Evolutionary conservation across 495 filamentous ascomycete genomes (phyloP), one percentile per base, ranked within the genome.

Genomic region (Neurospora pannonica): DNA sequence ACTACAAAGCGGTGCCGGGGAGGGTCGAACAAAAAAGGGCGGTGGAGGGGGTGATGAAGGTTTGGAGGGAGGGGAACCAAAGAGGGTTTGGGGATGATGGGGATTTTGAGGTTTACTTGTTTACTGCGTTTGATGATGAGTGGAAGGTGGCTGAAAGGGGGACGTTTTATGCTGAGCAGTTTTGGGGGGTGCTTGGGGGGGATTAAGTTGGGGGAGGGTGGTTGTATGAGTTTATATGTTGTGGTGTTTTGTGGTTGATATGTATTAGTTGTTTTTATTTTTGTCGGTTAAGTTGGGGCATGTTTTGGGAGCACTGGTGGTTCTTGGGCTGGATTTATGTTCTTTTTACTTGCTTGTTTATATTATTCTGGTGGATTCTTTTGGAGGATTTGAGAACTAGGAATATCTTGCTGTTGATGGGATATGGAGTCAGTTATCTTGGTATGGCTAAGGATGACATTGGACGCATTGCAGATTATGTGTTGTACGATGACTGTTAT

Each of bases 101-200:
- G 1, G 54, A 67, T 19, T 67, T 67, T 67, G 54, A 67, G 54
- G 13, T 67, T 40, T 83, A 94, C 67, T 83, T 95, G 4, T 95
- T 95, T 81, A 90, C 89, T 37, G 88, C 92, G 11, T 93, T 89
- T 84, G 90, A 97, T 79, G 91, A 93, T 76, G 19, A 82, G 48
- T 97, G 94, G 94, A 96, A 97, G 84, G 78, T 84, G n/a, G 88
- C 94, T 74, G 88, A 84, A 42, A 77, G 82, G 2, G 84, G 80
- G 28, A 91, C 92, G 9, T 92, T 90, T 78, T 86, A 85, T 72
- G 88, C 91, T 4, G 93, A 95, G 84, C 88, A 90, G 80, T 92
- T 86, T 78, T 94, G 92, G 91, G 92, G 92, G 8, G 87, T 93
- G 79, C 48, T 40, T n/a, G n/a, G n/a, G n/a, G n/a, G n/a, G n/a